These are phyloP conservation scores for Dovyalis caffra DNA, from an alignment of 345 rosid genomes.

Conservation along the genomic window DNA sequence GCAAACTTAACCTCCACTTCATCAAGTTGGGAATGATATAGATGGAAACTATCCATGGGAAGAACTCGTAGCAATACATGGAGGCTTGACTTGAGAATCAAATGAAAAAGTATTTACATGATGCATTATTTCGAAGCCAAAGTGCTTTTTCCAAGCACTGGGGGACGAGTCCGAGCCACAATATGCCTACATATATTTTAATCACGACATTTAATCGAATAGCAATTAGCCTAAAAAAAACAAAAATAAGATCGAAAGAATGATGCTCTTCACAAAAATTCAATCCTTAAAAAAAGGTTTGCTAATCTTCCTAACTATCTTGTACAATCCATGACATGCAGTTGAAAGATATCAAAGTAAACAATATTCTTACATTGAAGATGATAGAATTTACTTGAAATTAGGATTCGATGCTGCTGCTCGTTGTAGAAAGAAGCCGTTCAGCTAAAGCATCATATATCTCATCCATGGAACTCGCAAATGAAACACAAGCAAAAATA, in stretches of 20 bases:
- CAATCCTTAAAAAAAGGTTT: too few species aligned
- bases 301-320: too few species aligned
- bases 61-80: constrained; percentile 73
- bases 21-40: constrained; percentile 83
- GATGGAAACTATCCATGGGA: constrained; percentile 96
- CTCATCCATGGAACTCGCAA: constrained; percentile 76
- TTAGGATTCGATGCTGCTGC: constrained; percentile 51
- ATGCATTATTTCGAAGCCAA: constrained; percentile 67
- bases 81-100: constrained; percentile 65
- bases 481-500: neutral
- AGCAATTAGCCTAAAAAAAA: neutral
- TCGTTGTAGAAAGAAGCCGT: constrained; percentile 58
- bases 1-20: constrained; percentile 78
- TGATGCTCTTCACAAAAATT: neutral
- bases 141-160: constrained; percentile 94
- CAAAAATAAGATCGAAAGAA: neutral
- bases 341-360: neutral
- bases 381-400: constrained; percentile 48
- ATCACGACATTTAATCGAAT: neutral
- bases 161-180: constrained; percentile 89
- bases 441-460: constrained; percentile 71
- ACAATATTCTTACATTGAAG: neutral
- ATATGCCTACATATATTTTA: constrained; percentile 51
- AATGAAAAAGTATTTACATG: constrained; percentile 61
- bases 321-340: too few species aligned